A percentile compares a stretch with the other conserved stretches of the same genome.
Conservation (phyloP, 2,329 filamentous ascomycete genomes). For the Geosmithia putterillii region DNA sequence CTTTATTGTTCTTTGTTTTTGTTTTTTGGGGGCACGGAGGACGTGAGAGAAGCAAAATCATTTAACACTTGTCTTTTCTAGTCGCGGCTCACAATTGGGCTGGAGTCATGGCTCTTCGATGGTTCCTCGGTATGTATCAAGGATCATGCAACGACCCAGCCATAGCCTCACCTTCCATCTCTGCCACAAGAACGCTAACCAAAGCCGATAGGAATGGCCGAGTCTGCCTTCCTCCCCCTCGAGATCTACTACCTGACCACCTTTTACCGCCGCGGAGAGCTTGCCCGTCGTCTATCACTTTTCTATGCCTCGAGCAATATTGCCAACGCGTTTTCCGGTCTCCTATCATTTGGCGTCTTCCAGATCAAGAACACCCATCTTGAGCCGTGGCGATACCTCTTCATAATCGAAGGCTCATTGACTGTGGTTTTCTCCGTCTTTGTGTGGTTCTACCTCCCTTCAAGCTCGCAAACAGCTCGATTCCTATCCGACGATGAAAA, state of each 20-base stretch:
- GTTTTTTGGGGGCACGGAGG: no score
- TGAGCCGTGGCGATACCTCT: conserved; percentile 36
- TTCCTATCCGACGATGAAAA: conserved; percentile 58
- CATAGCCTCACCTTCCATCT: no score
- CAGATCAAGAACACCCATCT: conserved; percentile 27
- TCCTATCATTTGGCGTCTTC: conserved; percentile 35
- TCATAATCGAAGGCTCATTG: conserved; percentile 39
- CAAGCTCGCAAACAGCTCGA: conserved; percentile 46
- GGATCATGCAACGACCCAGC: no score
- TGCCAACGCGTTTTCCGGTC: conserved; percentile 40
- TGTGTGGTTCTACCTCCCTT: conserved; percentile 58
- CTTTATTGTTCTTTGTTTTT: no score
- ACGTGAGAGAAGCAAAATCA: no score
- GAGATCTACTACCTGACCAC: conserved; percentile 40
- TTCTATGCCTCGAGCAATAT: conserved; percentile 71
- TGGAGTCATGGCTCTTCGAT: conserved; percentile 36
- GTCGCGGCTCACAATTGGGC: conserved; percentile 36
- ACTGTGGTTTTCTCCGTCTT: conserved; percentile 52
- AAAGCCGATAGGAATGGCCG: no score
- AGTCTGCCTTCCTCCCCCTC: conserved; percentile 42
- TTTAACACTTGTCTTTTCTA: no score
- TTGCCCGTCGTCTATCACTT: conserved; percentile 38
- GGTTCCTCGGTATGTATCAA: conserved; percentile 42
- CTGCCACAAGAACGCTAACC: no score
- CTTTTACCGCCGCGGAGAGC: conserved; percentile 35